phyloP scores from a whole-genome alignment of 306 rosid species.

The Casuarina cunninghamiana region DNA sequence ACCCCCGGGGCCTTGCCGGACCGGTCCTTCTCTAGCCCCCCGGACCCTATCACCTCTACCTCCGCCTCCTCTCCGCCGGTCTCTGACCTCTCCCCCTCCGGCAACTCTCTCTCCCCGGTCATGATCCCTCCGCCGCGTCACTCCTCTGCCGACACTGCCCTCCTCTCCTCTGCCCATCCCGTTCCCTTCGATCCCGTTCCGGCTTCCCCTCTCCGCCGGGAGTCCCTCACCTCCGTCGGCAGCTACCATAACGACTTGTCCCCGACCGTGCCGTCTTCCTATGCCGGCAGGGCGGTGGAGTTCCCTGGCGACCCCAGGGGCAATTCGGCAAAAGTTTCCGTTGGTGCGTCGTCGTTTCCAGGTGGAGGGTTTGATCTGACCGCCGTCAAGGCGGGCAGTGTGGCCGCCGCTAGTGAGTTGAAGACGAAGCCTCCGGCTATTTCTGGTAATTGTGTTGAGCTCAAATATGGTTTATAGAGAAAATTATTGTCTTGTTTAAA shows the following conservation, averaged over 20 bases:
- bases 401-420: constrained; percentile 43
- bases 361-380: constrained; percentile 59
- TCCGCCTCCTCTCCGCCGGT: constrained; percentile 9
- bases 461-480: not conserved
- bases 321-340: constrained; percentile 30
- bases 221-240: constrained; percentile 25
- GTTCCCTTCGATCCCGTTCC: constrained; percentile 16
- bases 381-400: constrained; percentile 50
- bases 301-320: constrained; percentile 33
- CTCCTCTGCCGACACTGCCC: constrained; percentile 16
- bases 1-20: constrained; percentile 34
- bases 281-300: constrained; percentile 35
- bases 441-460: constrained; percentile 34
- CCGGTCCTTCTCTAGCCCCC: constrained; percentile 26
- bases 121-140: constrained; percentile 46
- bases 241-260: constrained; percentile 25
- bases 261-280: constrained; percentile 41
- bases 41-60: constrained; percentile 21
- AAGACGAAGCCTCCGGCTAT: constrained; percentile 36
- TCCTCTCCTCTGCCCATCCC: constrained; percentile 23
- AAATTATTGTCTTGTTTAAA: not conserved
- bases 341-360: constrained; percentile 46
- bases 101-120: constrained; percentile 40
- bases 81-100: constrained; percentile 40
- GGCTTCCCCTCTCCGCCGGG: constrained; percentile 39